Conservation (phyloP, 306 rosid genomes). For the Sindora glabra region DNA sequence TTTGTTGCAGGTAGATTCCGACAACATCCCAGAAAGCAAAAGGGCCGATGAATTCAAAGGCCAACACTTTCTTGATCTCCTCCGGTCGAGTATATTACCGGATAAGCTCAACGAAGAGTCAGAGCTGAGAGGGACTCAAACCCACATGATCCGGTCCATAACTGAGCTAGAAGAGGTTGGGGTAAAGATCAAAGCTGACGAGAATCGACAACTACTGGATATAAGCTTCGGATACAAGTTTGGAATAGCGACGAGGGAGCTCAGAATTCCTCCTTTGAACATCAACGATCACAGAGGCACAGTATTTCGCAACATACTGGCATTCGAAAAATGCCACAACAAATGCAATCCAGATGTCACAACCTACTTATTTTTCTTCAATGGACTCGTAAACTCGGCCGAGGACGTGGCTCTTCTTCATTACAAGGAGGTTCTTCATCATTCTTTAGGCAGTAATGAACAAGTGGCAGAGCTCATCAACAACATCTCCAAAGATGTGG, state of each 20-base stretch:
- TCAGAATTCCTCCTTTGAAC: slow-evolving; percentile 23
- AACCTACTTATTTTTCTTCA: slow-evolving; percentile 40
- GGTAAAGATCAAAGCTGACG: slow-evolving; percentile 18
- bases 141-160: slow-evolving; percentile 12
- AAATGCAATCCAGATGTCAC: slow-evolving; percentile 32
- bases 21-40: not conserved
- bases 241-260: not conserved
- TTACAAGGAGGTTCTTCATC: slow-evolving; percentile 27
- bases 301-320: slow-evolving; percentile 34
- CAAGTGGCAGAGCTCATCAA: slow-evolving; percentile 30
- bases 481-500: slow-evolving; percentile 26
- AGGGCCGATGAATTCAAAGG: not conserved
- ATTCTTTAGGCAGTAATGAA: slow-evolving; percentile 24
- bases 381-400: slow-evolving; percentile 30
- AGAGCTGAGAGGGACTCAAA: not conserved
- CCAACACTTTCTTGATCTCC: slow-evolving; percentile 34
- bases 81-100: slow-evolving; percentile 16
- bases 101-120: too few species aligned
- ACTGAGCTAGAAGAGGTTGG: slow-evolving; percentile 29
- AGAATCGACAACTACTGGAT: not conserved
- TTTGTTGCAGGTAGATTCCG: slow-evolving; percentile 9
- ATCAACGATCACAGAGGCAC: slow-evolving; percentile 36
- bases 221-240: slow-evolving; percentile 8
- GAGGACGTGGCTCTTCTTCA: slow-evolving; percentile 30
- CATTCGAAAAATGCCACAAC: slow-evolving; percentile 38